Percentiles rank a stretch among this genome's conserved stretches.
These are phyloP conservation scores for Teunomyces kruisii DNA, from an alignment of 805 yeast species.

Conservation along the genomic window DNA sequence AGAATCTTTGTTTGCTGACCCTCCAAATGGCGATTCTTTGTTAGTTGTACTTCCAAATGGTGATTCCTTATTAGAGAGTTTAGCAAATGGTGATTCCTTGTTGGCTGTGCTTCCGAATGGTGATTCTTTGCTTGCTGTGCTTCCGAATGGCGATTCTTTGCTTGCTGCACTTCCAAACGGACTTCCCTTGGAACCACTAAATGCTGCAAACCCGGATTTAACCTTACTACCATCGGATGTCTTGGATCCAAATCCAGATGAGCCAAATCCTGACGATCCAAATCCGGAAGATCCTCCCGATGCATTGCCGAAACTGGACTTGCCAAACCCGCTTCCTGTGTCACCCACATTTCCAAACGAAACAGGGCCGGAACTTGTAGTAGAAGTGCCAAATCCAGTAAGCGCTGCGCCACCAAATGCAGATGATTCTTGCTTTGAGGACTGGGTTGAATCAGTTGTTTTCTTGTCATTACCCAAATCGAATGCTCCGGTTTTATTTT, in stretches of 20 bases:
- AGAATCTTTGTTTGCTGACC: not conserved
- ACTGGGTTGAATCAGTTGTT: not conserved
- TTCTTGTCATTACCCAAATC: not conserved
- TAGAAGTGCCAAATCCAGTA: not conserved
- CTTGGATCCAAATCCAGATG: conserved; percentile 7
- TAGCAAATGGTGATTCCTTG: conserved; percentile 16
- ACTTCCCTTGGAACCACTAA: conserved; percentile 3
- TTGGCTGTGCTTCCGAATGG: conserved; percentile 14
- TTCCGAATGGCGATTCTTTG: not conserved
- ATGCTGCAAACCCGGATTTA: conserved; percentile 1
- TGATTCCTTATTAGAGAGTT: not conserved
- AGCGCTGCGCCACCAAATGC: too few relatives aligned
- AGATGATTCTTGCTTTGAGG: not conserved
- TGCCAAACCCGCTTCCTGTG: conserved; percentile 8
- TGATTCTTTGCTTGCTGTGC: conserved; percentile 8
- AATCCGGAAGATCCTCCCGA: conserved; percentile 10
- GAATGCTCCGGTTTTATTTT: not conserved
- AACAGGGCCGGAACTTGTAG: not conserved
- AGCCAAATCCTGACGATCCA: conserved; percentile 8
- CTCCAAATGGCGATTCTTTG: conserved; percentile 16
- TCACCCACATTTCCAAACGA: not conserved
- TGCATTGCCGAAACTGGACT: conserved; percentile 14
- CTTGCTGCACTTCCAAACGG: conserved; percentile 4
- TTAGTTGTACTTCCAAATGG: conserved; percentile 1
- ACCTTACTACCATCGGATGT: not conserved